Conservation (phyloP, 2,329 filamentous ascomycete species). For the Penicillium hesseltinei region DNA sequence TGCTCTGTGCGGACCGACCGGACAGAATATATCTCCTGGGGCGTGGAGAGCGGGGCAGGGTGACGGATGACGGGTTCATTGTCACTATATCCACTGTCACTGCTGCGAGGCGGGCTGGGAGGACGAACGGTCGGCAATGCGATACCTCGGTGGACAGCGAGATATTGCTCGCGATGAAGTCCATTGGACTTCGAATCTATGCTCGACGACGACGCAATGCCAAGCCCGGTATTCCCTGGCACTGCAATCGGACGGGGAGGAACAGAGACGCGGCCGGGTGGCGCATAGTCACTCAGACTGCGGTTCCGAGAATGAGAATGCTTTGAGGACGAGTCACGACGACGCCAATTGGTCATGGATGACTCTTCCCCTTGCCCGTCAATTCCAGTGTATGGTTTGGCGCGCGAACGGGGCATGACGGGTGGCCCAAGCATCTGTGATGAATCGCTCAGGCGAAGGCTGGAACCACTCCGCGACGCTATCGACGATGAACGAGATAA, state of each 20-base stretch:
- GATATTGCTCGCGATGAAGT: conserved; percentile 74
- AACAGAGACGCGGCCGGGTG: conserved; percentile 63
- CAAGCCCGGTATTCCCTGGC: conserved; percentile 55
- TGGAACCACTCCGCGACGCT: conserved; percentile 40
- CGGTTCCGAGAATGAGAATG: conserved; percentile 71
- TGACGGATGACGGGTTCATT: conserved; percentile 37
- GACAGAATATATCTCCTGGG: conserved; percentile 67
- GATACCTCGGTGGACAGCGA: conserved; percentile 75
- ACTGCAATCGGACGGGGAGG: conserved; percentile 71
- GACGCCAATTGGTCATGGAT: conserved; percentile 20
- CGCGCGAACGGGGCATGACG: conserved; percentile 29
- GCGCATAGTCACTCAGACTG: conserved; percentile 84
- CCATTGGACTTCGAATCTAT: conserved; percentile 38
- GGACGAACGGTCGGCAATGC: conserved; percentile 58
- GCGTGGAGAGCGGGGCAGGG: conserved; percentile 16
- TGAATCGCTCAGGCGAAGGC: conserved; percentile 38
- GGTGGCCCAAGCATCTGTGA: conserved; percentile 33
- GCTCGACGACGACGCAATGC: conserved; percentile 50
- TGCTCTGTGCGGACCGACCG: conserved; percentile 66
- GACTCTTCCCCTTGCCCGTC: conserved; percentile 32
- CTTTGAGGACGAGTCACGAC: conserved; percentile 30
- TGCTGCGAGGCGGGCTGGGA: conserved; percentile 80
- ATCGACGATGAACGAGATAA: conserved; percentile 45
- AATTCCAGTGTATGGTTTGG: conserved; percentile 44
- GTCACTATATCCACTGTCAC: conserved; percentile 53